These are phyloP conservation scores for Plectranthus barbatus DNA, from an alignment of 257 asterid species.

Conservation along the genomic window DNA sequence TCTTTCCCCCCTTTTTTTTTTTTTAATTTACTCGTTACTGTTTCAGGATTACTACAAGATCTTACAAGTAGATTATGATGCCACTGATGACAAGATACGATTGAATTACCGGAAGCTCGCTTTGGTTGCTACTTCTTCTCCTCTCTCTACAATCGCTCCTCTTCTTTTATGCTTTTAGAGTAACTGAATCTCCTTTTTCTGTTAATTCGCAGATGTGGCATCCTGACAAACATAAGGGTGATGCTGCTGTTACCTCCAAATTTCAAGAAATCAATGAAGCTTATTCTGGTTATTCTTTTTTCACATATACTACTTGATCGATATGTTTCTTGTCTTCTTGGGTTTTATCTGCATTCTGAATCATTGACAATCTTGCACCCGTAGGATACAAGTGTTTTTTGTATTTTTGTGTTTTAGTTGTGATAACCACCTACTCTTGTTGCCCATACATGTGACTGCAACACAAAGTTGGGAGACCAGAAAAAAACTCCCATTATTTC, in stretches of 20 bases:
- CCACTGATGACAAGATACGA: conserved; percentile 58
- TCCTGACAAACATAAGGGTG: conserved; percentile 61
- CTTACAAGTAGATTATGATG: conserved; percentile 61
- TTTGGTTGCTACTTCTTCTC: conserved; percentile 39
- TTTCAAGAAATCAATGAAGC: conserved; percentile 70
- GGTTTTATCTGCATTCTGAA: neutral
- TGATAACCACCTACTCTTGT: too few relatives aligned
- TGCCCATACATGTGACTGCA: too few relatives aligned
- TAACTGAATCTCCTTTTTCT: neutral
- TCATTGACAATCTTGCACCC: too few relatives aligned
- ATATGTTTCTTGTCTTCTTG: neutral
- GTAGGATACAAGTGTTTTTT: too few relatives aligned
- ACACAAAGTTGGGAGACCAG: too few relatives aligned
- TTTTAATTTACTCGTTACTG: neutral
- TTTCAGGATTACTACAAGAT: conserved; percentile 60
- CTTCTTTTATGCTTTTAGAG: neutral
- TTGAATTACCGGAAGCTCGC: conserved; percentile 57
- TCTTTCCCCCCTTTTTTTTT: too few relatives aligned
- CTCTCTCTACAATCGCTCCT: neutral
- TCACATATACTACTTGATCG: neutral
- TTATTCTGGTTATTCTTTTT: conserved; percentile 36
- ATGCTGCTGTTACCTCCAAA: conserved; percentile 39
- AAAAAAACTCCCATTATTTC: too few relatives aligned
- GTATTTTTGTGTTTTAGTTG: too few relatives aligned
- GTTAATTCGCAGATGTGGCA: conserved; percentile 60